phyloP scores from a whole-genome alignment of 306 rosid species.

The Citrullus colocynthis region DNA sequence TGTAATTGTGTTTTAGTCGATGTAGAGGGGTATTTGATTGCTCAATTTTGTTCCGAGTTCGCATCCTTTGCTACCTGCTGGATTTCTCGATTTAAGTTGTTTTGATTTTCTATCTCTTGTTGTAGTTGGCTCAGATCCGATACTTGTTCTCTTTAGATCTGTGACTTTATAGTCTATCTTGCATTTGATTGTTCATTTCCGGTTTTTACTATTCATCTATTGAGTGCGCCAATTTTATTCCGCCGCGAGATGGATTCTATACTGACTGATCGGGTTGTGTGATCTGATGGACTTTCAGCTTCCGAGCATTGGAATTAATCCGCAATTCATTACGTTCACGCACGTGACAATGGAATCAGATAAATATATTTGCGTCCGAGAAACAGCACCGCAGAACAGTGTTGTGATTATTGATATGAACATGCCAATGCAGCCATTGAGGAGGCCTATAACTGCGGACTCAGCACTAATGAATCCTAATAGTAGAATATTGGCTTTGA shows the following conservation, averaged over 20 bases:
- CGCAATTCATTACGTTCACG: conserved; percentile 82
- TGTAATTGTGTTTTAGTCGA: neutral
- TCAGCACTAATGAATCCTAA: conserved; percentile 98
- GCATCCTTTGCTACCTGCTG: neutral
- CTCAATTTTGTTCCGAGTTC: neutral
- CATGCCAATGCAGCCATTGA: conserved; percentile 87
- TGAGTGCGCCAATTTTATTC: neutral
- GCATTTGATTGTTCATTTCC: conserved; percentile 9
- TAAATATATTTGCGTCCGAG: conserved; percentile 87
- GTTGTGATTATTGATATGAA: conserved; percentile 87
- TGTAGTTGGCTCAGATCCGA: conserved; percentile 35
- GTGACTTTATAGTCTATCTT: neutral
- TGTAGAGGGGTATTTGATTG: neutral
- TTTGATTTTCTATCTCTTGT: conserved; percentile 6
- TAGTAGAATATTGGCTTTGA: conserved; percentile 82
- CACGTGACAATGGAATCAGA: conserved; percentile 98
- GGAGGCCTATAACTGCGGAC: conserved; percentile 95
- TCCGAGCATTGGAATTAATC: conserved; percentile 84
- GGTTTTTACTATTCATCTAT: neutral
- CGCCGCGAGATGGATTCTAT: neutral
- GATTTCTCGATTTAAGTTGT: conserved; percentile 7
- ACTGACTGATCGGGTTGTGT: conserved; percentile 18
- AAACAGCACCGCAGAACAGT: conserved; percentile 85
- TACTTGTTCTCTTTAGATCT: conserved; percentile 23
- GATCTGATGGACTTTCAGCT: conserved; percentile 59